A percentile compares a stretch with the other conserved stretches of the same genome.
These are phyloP conservation scores for Orbilia brochopaga DNA, from an alignment of 2,329 filamentous ascomycete genomes.

Conservation along the genomic window DNA sequence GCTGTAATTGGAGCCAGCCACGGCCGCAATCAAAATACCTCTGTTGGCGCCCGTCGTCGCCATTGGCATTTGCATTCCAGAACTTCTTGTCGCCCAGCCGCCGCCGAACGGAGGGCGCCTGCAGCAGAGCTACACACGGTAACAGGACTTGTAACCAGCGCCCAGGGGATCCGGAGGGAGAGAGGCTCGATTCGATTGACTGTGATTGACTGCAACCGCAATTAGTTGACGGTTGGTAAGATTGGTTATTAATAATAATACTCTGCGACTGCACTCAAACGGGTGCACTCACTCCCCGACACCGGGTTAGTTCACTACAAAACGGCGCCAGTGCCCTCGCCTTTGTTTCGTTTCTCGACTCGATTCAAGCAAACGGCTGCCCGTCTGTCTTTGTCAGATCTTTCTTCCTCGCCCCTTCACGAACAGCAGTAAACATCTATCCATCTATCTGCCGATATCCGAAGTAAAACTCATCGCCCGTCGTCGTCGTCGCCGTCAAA, in stretches of 20 bases:
- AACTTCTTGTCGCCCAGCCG: conserved; percentile 2
- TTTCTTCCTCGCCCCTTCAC: neutral
- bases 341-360: neutral
- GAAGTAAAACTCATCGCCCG: neutral
- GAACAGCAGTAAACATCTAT: neutral
- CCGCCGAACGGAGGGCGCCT: conserved; percentile 4
- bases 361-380: too few relatives aligned
- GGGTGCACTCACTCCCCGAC: conserved; percentile 6
- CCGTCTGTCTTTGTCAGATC: neutral
- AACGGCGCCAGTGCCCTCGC: conserved; percentile 1
- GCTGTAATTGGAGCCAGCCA: conserved; percentile 2
- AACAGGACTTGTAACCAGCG: too few relatives aligned
- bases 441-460: neutral
- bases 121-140: neutral
- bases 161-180: too few relatives aligned
- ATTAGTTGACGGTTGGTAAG: too few relatives aligned
- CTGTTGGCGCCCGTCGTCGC: neutral
- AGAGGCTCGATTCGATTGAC: too few relatives aligned
- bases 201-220: too few relatives aligned
- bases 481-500: neutral
- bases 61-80: neutral
- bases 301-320: conserved; percentile 1
- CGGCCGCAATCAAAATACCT: neutral
- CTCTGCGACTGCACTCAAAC: conserved; percentile 6
- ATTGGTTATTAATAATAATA: neutral